A percentile compares a stretch with the other conserved stretches of the same genome.
Conservation (phyloP, 1,284 basidiomycete genomes). For the Pyrrhoderma noxium region DNA sequence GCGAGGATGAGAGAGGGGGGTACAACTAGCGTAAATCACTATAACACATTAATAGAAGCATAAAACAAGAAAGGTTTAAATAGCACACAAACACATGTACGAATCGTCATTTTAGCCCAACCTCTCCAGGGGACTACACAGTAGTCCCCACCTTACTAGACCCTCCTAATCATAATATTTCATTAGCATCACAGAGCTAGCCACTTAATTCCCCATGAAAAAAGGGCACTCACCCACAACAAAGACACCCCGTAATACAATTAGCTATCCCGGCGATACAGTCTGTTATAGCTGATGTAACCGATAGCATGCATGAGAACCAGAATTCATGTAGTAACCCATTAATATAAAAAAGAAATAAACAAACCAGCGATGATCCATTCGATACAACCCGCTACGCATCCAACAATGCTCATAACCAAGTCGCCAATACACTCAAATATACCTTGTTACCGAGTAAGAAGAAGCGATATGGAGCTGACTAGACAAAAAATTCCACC, state of each 20-base stretch:
- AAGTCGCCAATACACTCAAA: slow-evolving; percentile 19
- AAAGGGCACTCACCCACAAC: slow-evolving; percentile 20
- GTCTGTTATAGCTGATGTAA: slow-evolving; percentile 17
- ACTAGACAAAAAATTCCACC: neutral
- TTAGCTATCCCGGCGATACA: slow-evolving; percentile 18
- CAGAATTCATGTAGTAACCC: neutral
- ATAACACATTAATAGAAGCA: no score
- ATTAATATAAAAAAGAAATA: neutral
- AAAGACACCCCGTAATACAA: slow-evolving; percentile 19
- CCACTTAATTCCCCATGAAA: no score
- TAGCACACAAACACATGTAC: no score
- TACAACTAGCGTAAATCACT: no score
- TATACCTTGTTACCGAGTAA: slow-evolving; percentile 18
- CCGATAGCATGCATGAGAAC: neutral
- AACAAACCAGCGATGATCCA: slow-evolving; percentile 18
- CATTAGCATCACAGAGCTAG: no score
- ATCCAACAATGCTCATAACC: slow-evolving; percentile 17
- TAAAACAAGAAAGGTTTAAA: no score
- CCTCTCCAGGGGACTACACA: no score
- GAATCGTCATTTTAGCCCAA: no score
- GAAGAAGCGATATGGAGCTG: neutral
- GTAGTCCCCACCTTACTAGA: no score
- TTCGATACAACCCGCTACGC: slow-evolving; percentile 19
- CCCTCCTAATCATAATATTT: no score
- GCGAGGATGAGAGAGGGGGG: no score